phyloP scores from a whole-genome alignment of 2,329 filamentous ascomycete species.

The Paramyrothecium sp. region DNA sequence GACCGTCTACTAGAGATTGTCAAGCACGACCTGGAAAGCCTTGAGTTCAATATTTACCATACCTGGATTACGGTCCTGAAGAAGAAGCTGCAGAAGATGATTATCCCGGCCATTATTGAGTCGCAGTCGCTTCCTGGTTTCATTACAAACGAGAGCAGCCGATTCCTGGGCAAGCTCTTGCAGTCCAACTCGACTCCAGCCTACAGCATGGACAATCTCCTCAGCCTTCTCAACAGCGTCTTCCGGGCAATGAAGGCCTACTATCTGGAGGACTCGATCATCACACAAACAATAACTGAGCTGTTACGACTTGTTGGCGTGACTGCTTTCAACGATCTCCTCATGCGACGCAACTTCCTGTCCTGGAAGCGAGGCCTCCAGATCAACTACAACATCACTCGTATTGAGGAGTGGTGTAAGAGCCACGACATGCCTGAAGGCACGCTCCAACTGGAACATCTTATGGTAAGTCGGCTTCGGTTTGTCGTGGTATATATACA shows the following conservation, averaged over 20 bases:
- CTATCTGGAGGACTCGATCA: slow-evolving; percentile 93
- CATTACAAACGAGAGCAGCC: slow-evolving; percentile 97
- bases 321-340: slow-evolving; percentile 95
- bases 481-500: no score
- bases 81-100: slow-evolving; percentile 99
- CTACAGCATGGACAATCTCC: slow-evolving; percentile 99
- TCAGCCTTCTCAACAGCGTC: slow-evolving; percentile 93
- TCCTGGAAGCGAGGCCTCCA: slow-evolving; percentile 99
- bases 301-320: slow-evolving; percentile 90
- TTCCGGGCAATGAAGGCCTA: slow-evolving; percentile 99
- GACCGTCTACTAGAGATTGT: slow-evolving; percentile 96
- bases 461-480: slow-evolving; percentile 66
- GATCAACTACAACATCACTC: slow-evolving; percentile 99
- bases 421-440: slow-evolving; percentile 99
- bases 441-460: slow-evolving; percentile 92
- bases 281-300: slow-evolving; percentile 93
- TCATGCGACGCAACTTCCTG: slow-evolving; percentile 97
- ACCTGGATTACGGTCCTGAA: slow-evolving; percentile 99
- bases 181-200: slow-evolving; percentile 86
- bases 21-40: slow-evolving; percentile 95
- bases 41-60: slow-evolving; percentile 99
- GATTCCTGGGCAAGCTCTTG: slow-evolving; percentile 95
- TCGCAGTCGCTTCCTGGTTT: slow-evolving; percentile 97
- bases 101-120: slow-evolving; percentile 98
- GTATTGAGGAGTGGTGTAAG: slow-evolving; percentile 99